Evolutionary conservation across 2,329 filamentous ascomycete genomes (phyloP), one percentile per base, ranked within the genome.

Genomic region (Verticillium alfalfae): DNA sequence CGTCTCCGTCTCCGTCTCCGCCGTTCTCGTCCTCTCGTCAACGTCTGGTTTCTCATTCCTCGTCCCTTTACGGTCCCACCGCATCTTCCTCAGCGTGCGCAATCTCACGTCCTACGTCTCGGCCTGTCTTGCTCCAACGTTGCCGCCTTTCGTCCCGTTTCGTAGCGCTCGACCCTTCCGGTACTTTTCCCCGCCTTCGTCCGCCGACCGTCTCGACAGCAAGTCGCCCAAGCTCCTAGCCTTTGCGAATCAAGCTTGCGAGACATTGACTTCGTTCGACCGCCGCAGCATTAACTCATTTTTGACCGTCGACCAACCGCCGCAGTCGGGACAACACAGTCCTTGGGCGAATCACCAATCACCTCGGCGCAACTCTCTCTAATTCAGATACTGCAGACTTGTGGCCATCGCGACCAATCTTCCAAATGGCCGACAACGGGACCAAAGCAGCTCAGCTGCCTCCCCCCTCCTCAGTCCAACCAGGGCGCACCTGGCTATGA

Each of bases 401-500:
- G 22, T 12, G 18, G 10, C 12, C 18, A 12, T 52, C 22, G 45
- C 45, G 45, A 52, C 18, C 18, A 52, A 22, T 18, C 16, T 56
- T 7, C n/a, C 54, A 56, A 56, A 96, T 97, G 93, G 88, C 92
- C 79, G 92, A 97, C 73, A 79, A 87, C 74, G 79, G 87, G 68
- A 76, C 88, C 66, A 79, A 83, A 69, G 77, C 85, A 68, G 80
- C 85, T 65, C 86, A 89, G 76, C 86, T 93, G 68, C 88, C 90
- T 59, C 85, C 86, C 86, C 65, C 87, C 88, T 66, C 85, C 89
- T 61, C 87, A 90, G 75, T 78, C 84, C 64, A 85, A 88, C 69
- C 81, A 86, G 68, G 89, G 87, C 71, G 88, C 88, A 67, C 88
- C 91, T 69, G 91, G 90, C 72, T 93, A 90, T 77, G 91, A 93